These are phyloP conservation scores for Syncephalis fuscata DNA, from an alignment of 371 early-diverging fungal species.

Conservation along the genomic window DNA sequence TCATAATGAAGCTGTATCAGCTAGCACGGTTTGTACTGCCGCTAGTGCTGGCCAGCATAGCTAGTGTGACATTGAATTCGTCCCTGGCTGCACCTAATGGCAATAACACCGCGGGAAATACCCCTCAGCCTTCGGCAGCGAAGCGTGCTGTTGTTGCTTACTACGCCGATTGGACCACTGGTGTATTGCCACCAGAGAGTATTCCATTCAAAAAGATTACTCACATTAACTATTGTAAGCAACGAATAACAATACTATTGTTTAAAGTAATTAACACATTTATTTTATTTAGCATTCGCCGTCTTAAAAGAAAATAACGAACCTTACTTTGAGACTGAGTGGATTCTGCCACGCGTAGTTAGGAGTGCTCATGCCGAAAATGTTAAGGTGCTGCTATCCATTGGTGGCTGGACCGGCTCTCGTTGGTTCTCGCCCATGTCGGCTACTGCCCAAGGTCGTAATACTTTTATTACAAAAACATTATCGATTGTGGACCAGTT, in stretches of 20 bases:
- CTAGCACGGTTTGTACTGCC: no score
- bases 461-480: constrained; percentile 25
- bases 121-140: neutral
- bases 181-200: constrained; percentile 20
- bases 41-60: no score
- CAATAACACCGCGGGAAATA: no score
- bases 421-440: constrained; percentile 40
- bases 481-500: constrained; percentile 14
- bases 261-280: no score
- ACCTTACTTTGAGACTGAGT: constrained; percentile 13
- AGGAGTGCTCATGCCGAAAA: constrained; percentile 24
- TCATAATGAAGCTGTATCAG: no score
- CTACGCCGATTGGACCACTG: constrained; percentile 36
- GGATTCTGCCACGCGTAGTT: constrained; percentile 12
- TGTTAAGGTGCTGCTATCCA: constrained; percentile 46
- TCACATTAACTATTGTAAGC: constrained; percentile 40
- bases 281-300: constrained; percentile 5
- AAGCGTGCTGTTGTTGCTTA: constrained; percentile 20
- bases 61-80: no score
- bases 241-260: constrained; percentile 5
- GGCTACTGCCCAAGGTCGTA: constrained; percentile 17
- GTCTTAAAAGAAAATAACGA: constrained; percentile 9
- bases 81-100: no score
- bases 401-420: constrained; percentile 69
- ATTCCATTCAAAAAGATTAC: constrained; percentile 29